Percentiles rank a stretch among this genome's conserved stretches.
Evolutionary conservation across 2,329 filamentous ascomycete species (phyloP).

Genomic region (Colletotrichum sp.): DNA sequence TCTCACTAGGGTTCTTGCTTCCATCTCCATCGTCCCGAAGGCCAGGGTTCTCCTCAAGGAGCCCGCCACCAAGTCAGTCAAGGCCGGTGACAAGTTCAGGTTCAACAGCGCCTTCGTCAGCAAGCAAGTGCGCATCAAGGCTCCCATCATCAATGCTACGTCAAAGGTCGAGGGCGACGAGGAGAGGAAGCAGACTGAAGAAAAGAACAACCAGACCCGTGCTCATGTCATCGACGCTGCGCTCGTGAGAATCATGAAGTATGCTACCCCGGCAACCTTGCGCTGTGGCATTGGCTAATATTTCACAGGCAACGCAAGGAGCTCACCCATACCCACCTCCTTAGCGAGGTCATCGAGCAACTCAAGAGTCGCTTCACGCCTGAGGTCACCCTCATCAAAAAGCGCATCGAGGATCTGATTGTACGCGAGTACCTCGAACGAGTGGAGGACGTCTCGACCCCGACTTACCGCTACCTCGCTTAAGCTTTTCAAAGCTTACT

Average conservation of each 20-base stretch:
- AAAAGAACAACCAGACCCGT: slow-evolving; percentile 76
- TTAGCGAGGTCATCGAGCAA: slow-evolving; percentile 75
- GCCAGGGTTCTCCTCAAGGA: slow-evolving; percentile 82
- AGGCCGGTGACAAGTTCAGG: slow-evolving; percentile 76
- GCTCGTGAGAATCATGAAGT: slow-evolving; percentile 87
- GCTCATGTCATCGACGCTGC: slow-evolving; percentile 77
- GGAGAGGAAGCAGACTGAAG: slow-evolving; percentile 73
- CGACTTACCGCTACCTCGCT: slow-evolving; percentile 75
- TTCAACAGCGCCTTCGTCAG: slow-evolving; percentile 86
- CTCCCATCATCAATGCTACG: slow-evolving; percentile 79
- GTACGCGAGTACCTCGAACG: slow-evolving; percentile 80
- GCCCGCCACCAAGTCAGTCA: slow-evolving; percentile 79
- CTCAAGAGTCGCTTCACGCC: slow-evolving; percentile 74
- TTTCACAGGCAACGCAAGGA: slow-evolving; percentile 72
- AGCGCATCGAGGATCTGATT: slow-evolving; percentile 79
- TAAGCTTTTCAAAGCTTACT: slow-evolving; percentile 38
- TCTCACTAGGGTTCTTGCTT: slow-evolving; percentile 78
- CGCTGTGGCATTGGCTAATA: slow-evolving; percentile 28
- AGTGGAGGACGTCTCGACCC: slow-evolving; percentile 68
- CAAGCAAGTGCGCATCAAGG: slow-evolving; percentile 87
- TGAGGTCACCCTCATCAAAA: slow-evolving; percentile 79
- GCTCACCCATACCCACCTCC: slow-evolving; percentile 70
- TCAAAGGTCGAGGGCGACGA: slow-evolving; percentile 84
- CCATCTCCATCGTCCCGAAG: slow-evolving; percentile 83
- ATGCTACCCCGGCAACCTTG: slow-evolving; percentile 39